A percentile compares a stretch with the other conserved stretches of the same genome.
phyloP scores from a whole-genome alignment of 306 rosid species.

The Cicer judaicum region DNA sequence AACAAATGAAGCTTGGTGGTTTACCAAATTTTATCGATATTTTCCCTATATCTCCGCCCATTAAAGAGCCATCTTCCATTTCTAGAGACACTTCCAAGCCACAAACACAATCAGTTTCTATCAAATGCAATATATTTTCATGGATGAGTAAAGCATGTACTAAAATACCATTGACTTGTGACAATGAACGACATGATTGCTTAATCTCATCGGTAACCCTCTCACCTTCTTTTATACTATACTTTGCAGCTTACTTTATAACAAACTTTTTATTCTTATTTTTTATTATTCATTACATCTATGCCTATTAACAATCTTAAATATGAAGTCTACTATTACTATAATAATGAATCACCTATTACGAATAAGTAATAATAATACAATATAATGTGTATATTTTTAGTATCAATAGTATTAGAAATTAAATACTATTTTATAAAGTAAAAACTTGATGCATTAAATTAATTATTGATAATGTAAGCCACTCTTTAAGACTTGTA shows the following conservation, averaged over 20 bases:
- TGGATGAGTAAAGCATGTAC: constrained; percentile 5
- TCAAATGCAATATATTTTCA: neutral
- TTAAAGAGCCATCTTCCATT: neutral
- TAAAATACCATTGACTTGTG: neutral
- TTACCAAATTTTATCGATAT: neutral
- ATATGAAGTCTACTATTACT: too few relatives aligned
- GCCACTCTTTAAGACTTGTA: too few relatives aligned
- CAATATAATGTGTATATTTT: too few relatives aligned
- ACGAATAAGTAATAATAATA: too few relatives aligned
- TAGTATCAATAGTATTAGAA: too few relatives aligned
- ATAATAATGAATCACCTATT: too few relatives aligned
- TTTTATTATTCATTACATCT: neutral
- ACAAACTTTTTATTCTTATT: neutral
- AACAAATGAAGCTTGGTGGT: too few relatives aligned
- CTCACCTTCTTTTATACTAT: neutral
- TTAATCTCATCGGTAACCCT: neutral
- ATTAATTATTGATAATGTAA: too few relatives aligned
- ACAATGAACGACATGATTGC: neutral
- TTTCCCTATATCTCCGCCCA: neutral
- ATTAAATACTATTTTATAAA: too few relatives aligned
- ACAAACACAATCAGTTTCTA: neutral
- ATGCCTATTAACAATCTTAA: too few relatives aligned
- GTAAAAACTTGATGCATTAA: too few relatives aligned
- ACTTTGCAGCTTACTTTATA: neutral
- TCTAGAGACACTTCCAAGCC: neutral